Conservation (phyloP, 1,284 basidiomycete genomes). For the Microbotryum lychnidis-dioicae region DNA sequence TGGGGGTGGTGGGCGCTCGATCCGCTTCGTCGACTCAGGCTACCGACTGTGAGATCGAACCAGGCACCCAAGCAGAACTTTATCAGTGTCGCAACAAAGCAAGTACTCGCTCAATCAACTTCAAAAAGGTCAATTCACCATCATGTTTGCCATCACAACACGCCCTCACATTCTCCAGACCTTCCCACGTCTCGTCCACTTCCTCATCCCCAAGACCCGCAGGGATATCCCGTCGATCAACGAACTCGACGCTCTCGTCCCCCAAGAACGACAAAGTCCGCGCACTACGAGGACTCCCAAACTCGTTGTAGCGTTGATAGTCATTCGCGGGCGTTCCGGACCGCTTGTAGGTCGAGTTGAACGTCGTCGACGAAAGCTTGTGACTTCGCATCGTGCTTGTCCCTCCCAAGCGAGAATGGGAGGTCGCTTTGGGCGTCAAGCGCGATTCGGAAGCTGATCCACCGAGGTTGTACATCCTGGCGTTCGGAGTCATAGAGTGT, state of each 20-base stretch:
- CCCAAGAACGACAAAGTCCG: constrained; percentile 43
- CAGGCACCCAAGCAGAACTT: no score
- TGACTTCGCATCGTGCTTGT: constrained; percentile 32
- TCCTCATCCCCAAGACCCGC: constrained; percentile 63
- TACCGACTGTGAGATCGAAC: no score
- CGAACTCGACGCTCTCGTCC: constrained; percentile 59
- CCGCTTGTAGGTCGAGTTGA: constrained; percentile 65
- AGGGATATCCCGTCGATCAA: constrained; percentile 46
- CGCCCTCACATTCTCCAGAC: constrained; percentile 76
- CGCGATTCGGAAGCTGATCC: constrained; percentile 34
- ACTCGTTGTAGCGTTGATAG: constrained; percentile 66
- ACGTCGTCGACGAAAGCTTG: constrained; percentile 48
- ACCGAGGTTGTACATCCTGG: constrained; percentile 6
- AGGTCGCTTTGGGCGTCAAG: constrained; percentile 40
- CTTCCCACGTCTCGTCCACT: constrained; percentile 79
- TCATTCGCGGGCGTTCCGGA: constrained; percentile 80
- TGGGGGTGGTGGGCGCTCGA: no score
- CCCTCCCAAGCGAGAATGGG: constrained; percentile 36
- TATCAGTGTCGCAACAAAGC: no score
- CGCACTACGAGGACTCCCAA: constrained; percentile 59
- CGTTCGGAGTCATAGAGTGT: not conserved
- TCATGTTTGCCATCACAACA: constrained; percentile 62
- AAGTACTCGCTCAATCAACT: no score
- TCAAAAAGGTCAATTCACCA: constrained; percentile 35
- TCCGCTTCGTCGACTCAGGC: no score